Percentiles rank a stretch among this genome's conserved stretches.
phyloP scores from a whole-genome alignment of 805 yeast species.

The Hyphopichia homilentoma region DNA sequence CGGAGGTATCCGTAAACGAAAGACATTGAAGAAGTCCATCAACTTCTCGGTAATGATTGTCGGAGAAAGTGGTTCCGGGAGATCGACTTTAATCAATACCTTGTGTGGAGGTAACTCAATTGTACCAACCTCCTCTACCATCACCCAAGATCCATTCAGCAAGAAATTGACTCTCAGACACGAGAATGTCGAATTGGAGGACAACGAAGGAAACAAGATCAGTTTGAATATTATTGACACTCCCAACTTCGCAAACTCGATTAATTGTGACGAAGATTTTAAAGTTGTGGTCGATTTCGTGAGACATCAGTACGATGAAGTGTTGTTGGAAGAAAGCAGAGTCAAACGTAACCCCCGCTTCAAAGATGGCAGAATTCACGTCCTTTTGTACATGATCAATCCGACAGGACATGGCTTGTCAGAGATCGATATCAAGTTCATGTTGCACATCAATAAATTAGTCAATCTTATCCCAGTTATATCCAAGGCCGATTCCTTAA shows the following conservation, averaged over 20 bases:
- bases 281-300: slow-evolving; percentile 71
- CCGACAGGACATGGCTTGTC: slow-evolving; percentile 44
- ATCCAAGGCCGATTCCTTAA: slow-evolving; percentile 42
- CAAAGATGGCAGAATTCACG: slow-evolving; percentile 80
- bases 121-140: slow-evolving; percentile 66
- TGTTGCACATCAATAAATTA: slow-evolving; percentile 38
- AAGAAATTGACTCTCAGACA: slow-evolving; percentile 61
- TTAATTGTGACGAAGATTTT: slow-evolving; percentile 66
- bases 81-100: slow-evolving; percentile 90
- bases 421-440: slow-evolving; percentile 39
- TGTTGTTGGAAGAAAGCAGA: slow-evolving; percentile 72
- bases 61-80: slow-evolving; percentile 84
- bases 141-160: slow-evolving; percentile 50
- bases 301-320: slow-evolving; percentile 81
- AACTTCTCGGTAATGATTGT: slow-evolving; percentile 84
- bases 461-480: slow-evolving; percentile 43
- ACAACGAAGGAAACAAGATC: slow-evolving; percentile 81
- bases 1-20: slow-evolving; percentile 59
- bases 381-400: slow-evolving; percentile 42
- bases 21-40: slow-evolving; percentile 77
- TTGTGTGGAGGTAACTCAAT: slow-evolving; percentile 80
- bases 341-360: slow-evolving; percentile 83
- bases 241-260: slow-evolving; percentile 76
- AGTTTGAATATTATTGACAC: slow-evolving; percentile 74
- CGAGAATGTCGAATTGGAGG: slow-evolving; percentile 80